These are phyloP conservation scores for Tubosaeta sp. DNA, from an alignment of 768 basidiomycete species.

Conservation along the genomic window DNA sequence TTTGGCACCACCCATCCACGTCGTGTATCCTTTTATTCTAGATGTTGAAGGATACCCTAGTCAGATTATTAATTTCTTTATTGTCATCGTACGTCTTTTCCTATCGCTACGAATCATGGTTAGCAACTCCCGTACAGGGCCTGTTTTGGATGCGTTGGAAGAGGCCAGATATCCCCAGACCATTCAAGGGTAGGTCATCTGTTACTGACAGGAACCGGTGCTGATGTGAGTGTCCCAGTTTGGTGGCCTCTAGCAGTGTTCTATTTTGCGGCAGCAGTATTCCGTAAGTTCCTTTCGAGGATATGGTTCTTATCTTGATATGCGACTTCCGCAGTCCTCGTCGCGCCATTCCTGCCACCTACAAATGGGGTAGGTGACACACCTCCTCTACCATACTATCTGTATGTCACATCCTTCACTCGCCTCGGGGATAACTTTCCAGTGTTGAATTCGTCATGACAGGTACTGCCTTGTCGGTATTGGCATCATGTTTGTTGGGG, in stretches of 20 bases:
- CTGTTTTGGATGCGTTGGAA: conserved; percentile 55
- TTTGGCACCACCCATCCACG: conserved; percentile 46
- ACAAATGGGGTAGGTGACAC: conserved; percentile 55
- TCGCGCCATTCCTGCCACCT: conserved; percentile 54
- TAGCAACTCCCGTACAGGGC: conserved; percentile 32
- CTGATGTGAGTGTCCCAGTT: conserved; percentile 28
- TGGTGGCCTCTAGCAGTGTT: conserved; percentile 55
- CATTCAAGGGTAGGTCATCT: conserved; percentile 44
- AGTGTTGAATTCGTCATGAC: conserved; percentile 9
- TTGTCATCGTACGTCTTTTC: conserved; percentile 43
- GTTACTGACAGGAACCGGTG: not conserved
- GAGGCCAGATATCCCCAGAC: conserved; percentile 43
- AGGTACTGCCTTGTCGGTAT: conserved; percentile 56
- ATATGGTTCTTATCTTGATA: conserved; percentile 15
- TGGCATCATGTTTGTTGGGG: conserved; percentile 41
- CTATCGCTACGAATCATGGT: conserved; percentile 25
- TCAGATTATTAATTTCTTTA: conserved; percentile 55
- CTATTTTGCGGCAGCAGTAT: conserved; percentile 47
- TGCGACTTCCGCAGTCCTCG: conserved; percentile 36
- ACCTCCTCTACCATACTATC: conserved; percentile 56
- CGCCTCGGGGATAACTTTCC: conserved; percentile 32
- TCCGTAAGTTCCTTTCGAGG: conserved; percentile 36
- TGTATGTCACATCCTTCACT: conserved; percentile 25
- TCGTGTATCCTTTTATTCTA: conserved; percentile 60
- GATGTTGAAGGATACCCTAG: conserved; percentile 47